phyloP scores from a whole-genome alignment of 164 flowering plant species.

The Kingdonia uniflora region DNA sequence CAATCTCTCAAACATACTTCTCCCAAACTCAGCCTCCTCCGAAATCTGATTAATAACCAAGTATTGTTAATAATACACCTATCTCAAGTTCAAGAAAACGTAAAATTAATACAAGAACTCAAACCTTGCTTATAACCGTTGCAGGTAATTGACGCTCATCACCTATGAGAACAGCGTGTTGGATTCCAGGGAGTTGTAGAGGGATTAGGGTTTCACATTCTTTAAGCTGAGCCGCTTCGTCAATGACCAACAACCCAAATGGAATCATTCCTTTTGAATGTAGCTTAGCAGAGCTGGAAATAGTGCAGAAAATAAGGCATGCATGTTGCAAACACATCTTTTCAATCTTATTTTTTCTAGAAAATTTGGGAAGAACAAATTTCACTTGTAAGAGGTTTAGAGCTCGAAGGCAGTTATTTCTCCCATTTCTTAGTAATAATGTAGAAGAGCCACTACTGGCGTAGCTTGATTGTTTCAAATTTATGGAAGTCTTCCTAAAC shows the following conservation, averaged over 20 bases:
- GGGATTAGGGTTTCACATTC: conserved; percentile 56
- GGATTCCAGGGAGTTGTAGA: conserved; percentile 32
- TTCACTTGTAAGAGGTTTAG: conserved; percentile 10
- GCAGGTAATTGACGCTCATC: conserved; percentile 60
- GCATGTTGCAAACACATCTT: conserved; percentile 26
- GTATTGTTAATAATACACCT: not conserved
- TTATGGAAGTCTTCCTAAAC: not conserved
- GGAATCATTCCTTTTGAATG: conserved; percentile 7
- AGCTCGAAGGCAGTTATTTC: conserved; percentile 10
- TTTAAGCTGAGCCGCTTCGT: conserved; percentile 62
- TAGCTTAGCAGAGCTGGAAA: conserved; percentile 27
- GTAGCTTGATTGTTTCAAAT: not conserved
- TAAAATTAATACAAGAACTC: too few relatives aligned
- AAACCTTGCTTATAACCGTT: conserved; percentile 33
- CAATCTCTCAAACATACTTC: conserved; percentile 21
- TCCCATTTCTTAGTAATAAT: not conserved
- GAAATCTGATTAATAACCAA: conserved; percentile 8
- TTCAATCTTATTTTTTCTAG: not conserved
- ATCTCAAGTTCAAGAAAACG: not conserved
- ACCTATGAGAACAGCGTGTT: conserved; percentile 48
- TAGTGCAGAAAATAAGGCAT: conserved; percentile 35
- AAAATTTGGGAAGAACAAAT: conserved; percentile 9
- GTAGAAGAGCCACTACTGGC: not conserved
- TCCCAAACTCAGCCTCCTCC: conserved; percentile 20
- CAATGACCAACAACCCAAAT: conserved; percentile 29